These are phyloP conservation scores for Gynochthodes officinalis DNA, from an alignment of 257 asterid genomes.

Conservation along the genomic window DNA sequence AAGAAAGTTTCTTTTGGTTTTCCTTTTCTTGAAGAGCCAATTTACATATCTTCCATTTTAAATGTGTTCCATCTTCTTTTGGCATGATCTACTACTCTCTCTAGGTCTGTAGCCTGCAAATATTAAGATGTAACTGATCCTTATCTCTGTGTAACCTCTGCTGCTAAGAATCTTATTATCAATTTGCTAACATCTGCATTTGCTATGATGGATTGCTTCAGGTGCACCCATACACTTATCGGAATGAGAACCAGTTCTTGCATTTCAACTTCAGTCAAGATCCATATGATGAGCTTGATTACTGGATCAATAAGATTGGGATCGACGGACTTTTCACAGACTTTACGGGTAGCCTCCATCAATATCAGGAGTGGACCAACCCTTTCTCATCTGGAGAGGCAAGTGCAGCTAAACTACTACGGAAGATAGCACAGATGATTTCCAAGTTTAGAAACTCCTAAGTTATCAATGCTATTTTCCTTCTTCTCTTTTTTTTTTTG, in stretches of 20 bases:
- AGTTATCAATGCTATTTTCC: too few relatives aligned
- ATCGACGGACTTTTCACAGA: conserved; percentile 96
- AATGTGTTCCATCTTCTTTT: background rate
- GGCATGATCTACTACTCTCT: background rate
- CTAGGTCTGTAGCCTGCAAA: background rate
- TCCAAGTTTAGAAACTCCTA: conserved; percentile 42
- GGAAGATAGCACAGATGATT: conserved; percentile 55
- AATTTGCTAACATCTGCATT: conserved; percentile 6
- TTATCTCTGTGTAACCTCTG: too few relatives aligned
- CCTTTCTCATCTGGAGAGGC: conserved; percentile 49
- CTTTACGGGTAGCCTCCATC: conserved; percentile 87
- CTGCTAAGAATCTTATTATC: too few relatives aligned
- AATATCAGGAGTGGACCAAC: conserved; percentile 71
- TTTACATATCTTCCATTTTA: background rate
- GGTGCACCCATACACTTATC: conserved; percentile 93
- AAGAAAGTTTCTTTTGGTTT: background rate
- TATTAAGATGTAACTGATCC: too few relatives aligned
- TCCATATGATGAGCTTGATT: conserved; percentile 74
- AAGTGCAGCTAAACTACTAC: conserved; percentile 48
- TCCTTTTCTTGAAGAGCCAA: background rate
- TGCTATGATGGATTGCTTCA: conserved; percentile 26
- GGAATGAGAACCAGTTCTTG: conserved; percentile 70
- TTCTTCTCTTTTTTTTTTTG: background rate
- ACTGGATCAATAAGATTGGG: conserved; percentile 70
- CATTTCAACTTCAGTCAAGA: conserved; percentile 92